phyloP scores from a whole-genome alignment of 345 rosid genomes.

The Salix dunnii region DNA sequence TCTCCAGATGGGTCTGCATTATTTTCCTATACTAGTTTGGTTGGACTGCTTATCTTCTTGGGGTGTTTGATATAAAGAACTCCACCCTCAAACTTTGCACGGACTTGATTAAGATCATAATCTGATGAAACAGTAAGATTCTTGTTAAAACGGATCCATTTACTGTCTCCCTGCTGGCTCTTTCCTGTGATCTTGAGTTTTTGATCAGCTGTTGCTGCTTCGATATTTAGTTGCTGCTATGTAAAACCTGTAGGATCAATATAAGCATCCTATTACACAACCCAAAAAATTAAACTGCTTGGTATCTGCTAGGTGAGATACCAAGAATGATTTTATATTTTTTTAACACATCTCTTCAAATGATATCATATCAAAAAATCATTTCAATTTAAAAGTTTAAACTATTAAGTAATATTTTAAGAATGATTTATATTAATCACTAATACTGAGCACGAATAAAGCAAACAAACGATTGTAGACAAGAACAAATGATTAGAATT shows the following conservation, averaged over 20 bases:
- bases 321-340: too few relatives aligned
- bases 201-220: constrained; percentile 18
- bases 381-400: too few relatives aligned
- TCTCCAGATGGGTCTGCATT: not conserved
- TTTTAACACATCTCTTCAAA: too few relatives aligned
- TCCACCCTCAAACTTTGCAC: constrained; percentile 32
- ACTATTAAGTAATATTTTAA: too few relatives aligned
- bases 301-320: too few relatives aligned
- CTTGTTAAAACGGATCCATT: constrained; percentile 26
- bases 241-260: constrained; percentile 25
- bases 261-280: not conserved
- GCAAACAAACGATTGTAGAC: not conserved
- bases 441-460: not conserved
- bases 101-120: constrained; percentile 18
- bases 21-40: not conserved
- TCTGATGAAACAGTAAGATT: constrained; percentile 34
- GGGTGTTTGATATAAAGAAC: constrained; percentile 32
- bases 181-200: constrained; percentile 41
- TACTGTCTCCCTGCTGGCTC: constrained; percentile 19
- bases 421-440: too few relatives aligned
- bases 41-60: constrained; percentile 12
- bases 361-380: too few relatives aligned
- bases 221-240: constrained; percentile 47
- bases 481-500: not conserved
- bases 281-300: too few relatives aligned